Evolutionary conservation across 768 basidiomycete genomes (phyloP), one percentile per base, ranked within the genome.

Genomic region (Inosperma sp.): DNA sequence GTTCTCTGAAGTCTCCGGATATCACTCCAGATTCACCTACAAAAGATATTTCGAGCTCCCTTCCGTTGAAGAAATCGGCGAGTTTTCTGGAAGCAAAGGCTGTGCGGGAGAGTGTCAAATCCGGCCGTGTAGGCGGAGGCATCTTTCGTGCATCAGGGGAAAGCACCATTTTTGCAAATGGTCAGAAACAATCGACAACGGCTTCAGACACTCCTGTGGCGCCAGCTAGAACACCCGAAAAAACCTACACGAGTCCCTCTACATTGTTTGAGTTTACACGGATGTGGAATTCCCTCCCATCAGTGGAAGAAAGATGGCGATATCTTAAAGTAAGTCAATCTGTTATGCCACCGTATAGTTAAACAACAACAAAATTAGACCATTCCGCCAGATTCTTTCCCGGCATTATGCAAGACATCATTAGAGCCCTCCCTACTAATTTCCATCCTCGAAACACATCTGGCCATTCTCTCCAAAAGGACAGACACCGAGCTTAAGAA

Each of bases 111-210:
- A 71, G 48, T 36, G 66, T 65, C 10, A 76, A 70, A 48, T 67
- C 57, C 14, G 72, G 69, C 48, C 72, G 72, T 33, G 76, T 81
- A 3, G 81, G 84, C 1, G 88, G 86, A 7, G 88, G 87, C 0
- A 84, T 91, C 44, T 87, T 91, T 68, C 77, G 81, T 22, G 67
- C 74, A 3, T 74, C 80, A 10, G 88, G 88, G 1, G 69, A 78
- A 14, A 78, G 25, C 31, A 83, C 78, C 2, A 64, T 88, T 8
- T 78, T 89, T 53, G 60, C 72, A 13, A 68, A 34, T 47, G 33
- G 14, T 7, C 5, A 22, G 3, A 23, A 19, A 14, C 30, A 34
- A 16, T 22, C 33, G 30, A 14, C 14, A 9, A 10, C 41, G 26
- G 3, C 33, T 3, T 16, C 33, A 6, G n/a, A 6, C 16, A 16